These are phyloP conservation scores for Musa troglodytarum DNA, from an alignment of 176 grass and related monocot species.

Conservation along the genomic window DNA sequence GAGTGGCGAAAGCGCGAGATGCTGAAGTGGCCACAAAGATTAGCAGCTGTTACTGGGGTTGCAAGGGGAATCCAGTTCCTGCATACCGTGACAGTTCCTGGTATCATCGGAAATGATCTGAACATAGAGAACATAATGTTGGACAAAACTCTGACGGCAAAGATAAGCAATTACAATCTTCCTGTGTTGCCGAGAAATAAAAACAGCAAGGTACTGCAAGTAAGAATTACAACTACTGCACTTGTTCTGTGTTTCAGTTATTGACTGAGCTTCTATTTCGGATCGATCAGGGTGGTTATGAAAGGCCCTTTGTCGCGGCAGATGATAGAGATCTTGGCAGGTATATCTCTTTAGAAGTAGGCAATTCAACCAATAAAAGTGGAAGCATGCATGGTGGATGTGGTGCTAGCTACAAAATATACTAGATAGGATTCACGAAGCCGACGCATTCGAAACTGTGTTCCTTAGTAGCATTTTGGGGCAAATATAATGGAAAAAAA, in stretches of 20 bases:
- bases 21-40: constrained; percentile 92
- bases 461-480: no score
- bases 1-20: constrained; percentile 84
- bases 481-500: no score
- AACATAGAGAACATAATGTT: constrained; percentile 62
- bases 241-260: not conserved
- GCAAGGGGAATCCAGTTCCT: constrained; percentile 80
- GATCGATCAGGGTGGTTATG: constrained; percentile 48
- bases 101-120: constrained; percentile 54
- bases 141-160: constrained; percentile 78
- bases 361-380: no score
- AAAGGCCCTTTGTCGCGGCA: constrained; percentile 39
- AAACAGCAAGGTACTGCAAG: constrained; percentile 50
- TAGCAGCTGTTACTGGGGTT: constrained; percentile 59
- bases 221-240: not conserved
- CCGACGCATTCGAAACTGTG: no score
- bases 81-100: constrained; percentile 54
- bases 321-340: constrained; percentile 45
- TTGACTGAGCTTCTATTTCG: constrained; percentile 20
- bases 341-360: constrained; percentile 1
- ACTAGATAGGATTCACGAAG: no score
- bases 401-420: no score
- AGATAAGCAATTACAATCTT: constrained; percentile 66
- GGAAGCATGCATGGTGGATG: no score
- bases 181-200: constrained; percentile 61